These are phyloP conservation scores for Xylaria flabelliformis DNA, from an alignment of 495 filamentous ascomycete species.

Conservation along the genomic window DNA sequence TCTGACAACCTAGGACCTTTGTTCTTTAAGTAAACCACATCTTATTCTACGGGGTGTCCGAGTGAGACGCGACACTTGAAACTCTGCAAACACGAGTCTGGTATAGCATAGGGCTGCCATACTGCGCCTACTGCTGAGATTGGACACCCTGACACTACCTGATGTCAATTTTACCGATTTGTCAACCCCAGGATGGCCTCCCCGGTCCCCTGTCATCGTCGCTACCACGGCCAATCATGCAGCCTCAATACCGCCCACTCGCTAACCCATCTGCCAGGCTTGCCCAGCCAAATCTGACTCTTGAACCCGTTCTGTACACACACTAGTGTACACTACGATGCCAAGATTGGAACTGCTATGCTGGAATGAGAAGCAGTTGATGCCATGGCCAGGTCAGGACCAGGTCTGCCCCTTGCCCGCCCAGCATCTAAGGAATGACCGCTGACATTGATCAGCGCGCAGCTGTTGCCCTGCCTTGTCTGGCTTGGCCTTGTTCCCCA, in stretches of 20 bases:
- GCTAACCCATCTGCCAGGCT: slow-evolving; percentile 3
- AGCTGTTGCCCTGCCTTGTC: slow-evolving; percentile 6
- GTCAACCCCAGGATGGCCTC: slow-evolving; percentile 12
- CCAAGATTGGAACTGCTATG: slow-evolving; percentile 16
- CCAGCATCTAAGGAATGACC: slow-evolving; percentile 5
- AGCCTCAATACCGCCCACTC: slow-evolving; percentile 8
- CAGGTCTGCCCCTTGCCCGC: slow-evolving; percentile 14
- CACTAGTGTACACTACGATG: slow-evolving; percentile 16
- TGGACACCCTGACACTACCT: not conserved
- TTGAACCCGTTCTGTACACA: slow-evolving; percentile 2
- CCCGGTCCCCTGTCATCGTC: slow-evolving; percentile 18
- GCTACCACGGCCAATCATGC: slow-evolving; percentile 11
- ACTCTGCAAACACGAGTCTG: not conserved
- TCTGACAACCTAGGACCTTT: not conserved
- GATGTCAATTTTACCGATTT: slow-evolving; percentile 23
- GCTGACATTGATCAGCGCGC: slow-evolving; percentile 19
- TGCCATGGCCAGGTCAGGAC: slow-evolving; percentile 11
- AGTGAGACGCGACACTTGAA: not conserved
- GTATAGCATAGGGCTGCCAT: not conserved
- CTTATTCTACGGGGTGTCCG: not conserved
- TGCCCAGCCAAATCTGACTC: slow-evolving; percentile 10
- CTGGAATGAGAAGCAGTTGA: slow-evolving; percentile 17
- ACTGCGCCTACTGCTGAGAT: slow-evolving; percentile 3
- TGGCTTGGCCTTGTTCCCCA: not conserved
- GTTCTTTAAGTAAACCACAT: not conserved